phyloP scores from a whole-genome alignment of 1,284 basidiomycete genomes.

The Takashimella tepidaria region DNA sequence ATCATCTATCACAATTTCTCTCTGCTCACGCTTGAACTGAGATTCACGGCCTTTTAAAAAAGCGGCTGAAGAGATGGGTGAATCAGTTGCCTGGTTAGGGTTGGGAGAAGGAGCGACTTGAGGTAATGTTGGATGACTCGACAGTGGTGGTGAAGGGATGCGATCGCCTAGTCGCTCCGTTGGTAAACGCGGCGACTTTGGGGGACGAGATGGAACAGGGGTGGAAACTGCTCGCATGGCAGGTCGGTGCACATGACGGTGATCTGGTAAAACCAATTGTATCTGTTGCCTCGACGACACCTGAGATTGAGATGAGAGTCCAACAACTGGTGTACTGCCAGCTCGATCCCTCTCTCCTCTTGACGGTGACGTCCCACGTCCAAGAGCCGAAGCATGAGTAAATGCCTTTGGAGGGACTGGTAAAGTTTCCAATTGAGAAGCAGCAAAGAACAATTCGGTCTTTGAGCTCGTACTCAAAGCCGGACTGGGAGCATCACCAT shows the following conservation, averaged over 20 bases:
- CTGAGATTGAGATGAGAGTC: slow-evolving; percentile 1
- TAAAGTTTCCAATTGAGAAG: slow-evolving; percentile 16
- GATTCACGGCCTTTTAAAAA: slow-evolving; percentile 11
- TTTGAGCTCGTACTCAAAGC: slow-evolving; percentile 33
- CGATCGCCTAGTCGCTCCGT: slow-evolving; percentile 3
- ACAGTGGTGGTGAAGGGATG: slow-evolving; percentile 3
- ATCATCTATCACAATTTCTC: slow-evolving; percentile 16
- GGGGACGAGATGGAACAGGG: neutral
- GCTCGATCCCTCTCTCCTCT: slow-evolving; percentile 13
- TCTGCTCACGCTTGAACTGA: slow-evolving; percentile 18
- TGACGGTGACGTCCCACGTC: slow-evolving; percentile 13
- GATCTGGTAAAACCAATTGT: slow-evolving; percentile 15
- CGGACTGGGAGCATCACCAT: slow-evolving; percentile 15
- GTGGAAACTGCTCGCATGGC: slow-evolving; percentile 9
- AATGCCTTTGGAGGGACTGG: slow-evolving; percentile 33
- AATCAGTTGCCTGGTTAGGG: neutral
- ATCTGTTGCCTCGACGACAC: slow-evolving; percentile 13
- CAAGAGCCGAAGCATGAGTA: slow-evolving; percentile 9
- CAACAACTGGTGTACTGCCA: slow-evolving; percentile 8
- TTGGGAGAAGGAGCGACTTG: slow-evolving; percentile 3
- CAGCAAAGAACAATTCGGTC: slow-evolving; percentile 41
- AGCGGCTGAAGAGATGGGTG: neutral
- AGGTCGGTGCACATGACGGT: slow-evolving; percentile 7
- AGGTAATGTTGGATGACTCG: slow-evolving; percentile 13
- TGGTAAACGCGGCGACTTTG: neutral